Conservation (phyloP, 2,329 filamentous ascomycete species). For the Xylariaceae sp. region DNA sequence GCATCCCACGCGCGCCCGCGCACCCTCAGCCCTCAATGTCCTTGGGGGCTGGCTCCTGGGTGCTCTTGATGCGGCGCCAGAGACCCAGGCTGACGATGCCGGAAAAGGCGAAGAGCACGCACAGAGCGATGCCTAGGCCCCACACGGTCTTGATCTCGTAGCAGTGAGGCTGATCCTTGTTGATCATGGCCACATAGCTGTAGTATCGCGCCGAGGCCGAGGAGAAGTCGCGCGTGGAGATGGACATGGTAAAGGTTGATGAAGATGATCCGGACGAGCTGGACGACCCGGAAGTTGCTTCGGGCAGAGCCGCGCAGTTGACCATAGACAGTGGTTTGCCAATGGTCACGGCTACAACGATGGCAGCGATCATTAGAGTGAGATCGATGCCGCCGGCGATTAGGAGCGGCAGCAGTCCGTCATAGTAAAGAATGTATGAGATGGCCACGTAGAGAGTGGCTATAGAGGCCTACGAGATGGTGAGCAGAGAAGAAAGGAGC, state of each 20-base stretch:
- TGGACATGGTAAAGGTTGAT: conserved; percentile 23
- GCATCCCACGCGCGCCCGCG: conserved; percentile 37
- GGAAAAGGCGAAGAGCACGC: conserved; percentile 65
- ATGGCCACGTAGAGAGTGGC: conserved; percentile 75
- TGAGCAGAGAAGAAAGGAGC: conserved; percentile 8
- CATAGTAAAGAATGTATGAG: conserved; percentile 76
- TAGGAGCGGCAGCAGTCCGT: conserved; percentile 71
- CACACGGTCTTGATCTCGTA: conserved; percentile 82
- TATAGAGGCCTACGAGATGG: conserved; percentile 61
- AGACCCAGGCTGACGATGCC: conserved; percentile 54
- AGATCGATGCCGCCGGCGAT: conserved; percentile 63
- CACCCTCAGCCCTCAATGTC: conserved; percentile 46
- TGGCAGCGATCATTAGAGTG: conserved; percentile 68
- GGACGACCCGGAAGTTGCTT: conserved; percentile 28
- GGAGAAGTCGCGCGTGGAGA: conserved; percentile 18
- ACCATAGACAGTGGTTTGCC: conserved; percentile 78
- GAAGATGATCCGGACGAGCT: conserved; percentile 13
- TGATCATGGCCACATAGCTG: conserved; percentile 45
- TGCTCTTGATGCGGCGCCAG: conserved; percentile 54
- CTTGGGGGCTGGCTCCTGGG: conserved; percentile 34
- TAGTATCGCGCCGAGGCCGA: conserved; percentile 21
- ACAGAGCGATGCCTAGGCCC: conserved; percentile 78
- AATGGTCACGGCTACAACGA: conserved; percentile 71
- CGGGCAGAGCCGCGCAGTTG: conserved; percentile 57
- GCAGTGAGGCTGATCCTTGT: conserved; percentile 60